These are phyloP conservation scores for Diaporthe sp. DNA, from an alignment of 2,329 filamentous ascomycete genomes.

Conservation along the genomic window DNA sequence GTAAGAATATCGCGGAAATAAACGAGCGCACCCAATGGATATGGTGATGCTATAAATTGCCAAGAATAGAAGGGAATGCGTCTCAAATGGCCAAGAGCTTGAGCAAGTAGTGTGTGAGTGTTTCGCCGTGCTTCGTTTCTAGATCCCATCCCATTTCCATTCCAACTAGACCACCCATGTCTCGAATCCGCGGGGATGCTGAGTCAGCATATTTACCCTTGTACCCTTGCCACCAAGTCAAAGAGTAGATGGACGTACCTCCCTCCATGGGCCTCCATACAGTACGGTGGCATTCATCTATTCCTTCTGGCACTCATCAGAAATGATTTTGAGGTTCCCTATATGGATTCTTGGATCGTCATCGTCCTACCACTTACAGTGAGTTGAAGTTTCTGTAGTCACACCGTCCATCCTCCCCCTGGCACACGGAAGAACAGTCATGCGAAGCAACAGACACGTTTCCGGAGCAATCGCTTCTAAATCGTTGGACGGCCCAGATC, in stretches of 20 bases:
- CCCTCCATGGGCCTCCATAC: neutral
- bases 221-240: neutral
- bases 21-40: neutral
- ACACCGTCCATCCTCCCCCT: neutral
- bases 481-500: too few relatives aligned
- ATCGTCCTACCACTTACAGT: neutral
- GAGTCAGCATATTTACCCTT: conserved; percentile 6
- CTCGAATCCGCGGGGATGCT: conserved; percentile 23
- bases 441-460: neutral
- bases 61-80: conserved; percentile 19
- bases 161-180: conserved; percentile 18
- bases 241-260: neutral
- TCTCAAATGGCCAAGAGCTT: conserved; percentile 19
- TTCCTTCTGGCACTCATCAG: neutral
- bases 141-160: conserved; percentile 20
- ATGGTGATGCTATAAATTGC: neutral
- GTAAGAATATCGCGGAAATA: neutral
- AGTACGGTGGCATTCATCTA: too few relatives aligned
- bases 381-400: too few relatives aligned
- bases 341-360: neutral
- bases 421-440: neutral
- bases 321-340: too few relatives aligned
- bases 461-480: neutral
- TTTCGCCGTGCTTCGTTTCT: neutral
- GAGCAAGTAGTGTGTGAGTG: neutral